Conservation (phyloP, 176 grass and related monocot species). For the Paspalum vaginatum region DNA sequence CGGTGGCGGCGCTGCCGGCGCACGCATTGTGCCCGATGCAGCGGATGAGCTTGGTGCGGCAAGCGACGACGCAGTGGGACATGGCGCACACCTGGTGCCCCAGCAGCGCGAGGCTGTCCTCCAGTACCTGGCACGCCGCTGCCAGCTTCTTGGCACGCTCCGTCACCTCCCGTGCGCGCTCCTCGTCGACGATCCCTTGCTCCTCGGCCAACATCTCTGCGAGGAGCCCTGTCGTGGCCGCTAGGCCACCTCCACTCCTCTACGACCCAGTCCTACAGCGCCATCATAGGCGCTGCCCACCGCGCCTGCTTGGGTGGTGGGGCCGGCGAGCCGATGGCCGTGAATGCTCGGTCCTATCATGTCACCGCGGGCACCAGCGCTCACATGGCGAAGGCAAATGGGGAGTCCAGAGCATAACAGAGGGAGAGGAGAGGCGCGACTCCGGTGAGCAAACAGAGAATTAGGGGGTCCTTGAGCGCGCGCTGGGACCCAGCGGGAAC, state of each 20-base stretch:
- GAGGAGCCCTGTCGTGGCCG: constrained; percentile 47
- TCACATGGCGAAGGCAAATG: constrained; percentile 88
- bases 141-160: constrained; percentile 61
- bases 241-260: constrained; percentile 63
- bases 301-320: constrained; percentile 66
- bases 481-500: too few relatives aligned
- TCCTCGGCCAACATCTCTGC: constrained; percentile 64
- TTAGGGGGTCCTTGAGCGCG: too few relatives aligned
- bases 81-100: constrained; percentile 78
- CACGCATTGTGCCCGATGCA: constrained; percentile 56
- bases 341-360: constrained; percentile 47
- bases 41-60: constrained; percentile 62
- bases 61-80: constrained; percentile 75
- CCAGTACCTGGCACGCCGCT: constrained; percentile 57
- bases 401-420: too few relatives aligned
- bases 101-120: constrained; percentile 69
- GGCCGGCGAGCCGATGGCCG: constrained; percentile 21
- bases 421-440: too few relatives aligned
- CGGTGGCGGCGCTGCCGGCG: constrained; percentile 8
- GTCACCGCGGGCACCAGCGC: constrained; percentile 70
- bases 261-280: constrained; percentile 66
- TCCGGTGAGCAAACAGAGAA: too few relatives aligned
- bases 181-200: constrained; percentile 20
- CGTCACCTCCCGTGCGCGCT: constrained; percentile 41
- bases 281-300: constrained; percentile 64